Percentiles rank a stretch among this genome's conserved stretches.
These are phyloP conservation scores for Pseudogymnoascus sp. DNA, from an alignment of 2,329 filamentous ascomycete species.

Conservation along the genomic window DNA sequence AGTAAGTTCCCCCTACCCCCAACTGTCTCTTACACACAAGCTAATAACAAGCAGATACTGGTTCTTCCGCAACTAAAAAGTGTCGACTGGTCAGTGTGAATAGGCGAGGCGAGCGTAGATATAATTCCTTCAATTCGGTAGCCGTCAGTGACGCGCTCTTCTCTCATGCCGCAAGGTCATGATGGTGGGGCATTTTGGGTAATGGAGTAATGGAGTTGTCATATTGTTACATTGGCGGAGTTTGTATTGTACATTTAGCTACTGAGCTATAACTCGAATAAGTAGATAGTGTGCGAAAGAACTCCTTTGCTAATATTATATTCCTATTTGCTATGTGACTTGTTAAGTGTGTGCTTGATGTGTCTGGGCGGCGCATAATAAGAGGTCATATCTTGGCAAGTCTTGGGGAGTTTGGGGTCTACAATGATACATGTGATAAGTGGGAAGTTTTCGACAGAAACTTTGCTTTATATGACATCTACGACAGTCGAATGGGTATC, in stretches of 20 bases:
- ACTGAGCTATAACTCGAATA: neutral
- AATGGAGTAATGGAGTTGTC: constrained; percentile 6
- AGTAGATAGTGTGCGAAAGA: neutral
- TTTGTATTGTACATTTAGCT: constrained; percentile 7
- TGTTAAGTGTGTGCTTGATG: neutral
- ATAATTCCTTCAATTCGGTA: constrained; percentile 11
- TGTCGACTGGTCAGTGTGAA: neutral
- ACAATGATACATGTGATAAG: too few relatives aligned
- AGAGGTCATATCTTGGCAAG: neutral
- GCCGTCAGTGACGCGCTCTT: constrained; percentile 5
- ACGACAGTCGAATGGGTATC: constrained; percentile 15
- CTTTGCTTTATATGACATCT: neutral
- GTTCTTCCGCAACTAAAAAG: neutral
- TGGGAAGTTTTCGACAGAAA: neutral
- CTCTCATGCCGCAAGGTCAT: neutral
- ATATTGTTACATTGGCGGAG: neutral
- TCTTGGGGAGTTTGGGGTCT: neutral
- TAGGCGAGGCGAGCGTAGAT: constrained; percentile 6
- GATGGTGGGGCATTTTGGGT: neutral
- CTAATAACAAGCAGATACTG: neutral
- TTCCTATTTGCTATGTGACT: neutral
- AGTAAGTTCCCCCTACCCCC: constrained; percentile 54
- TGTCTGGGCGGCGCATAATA: neutral
- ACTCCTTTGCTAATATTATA: neutral
- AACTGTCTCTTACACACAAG: too few relatives aligned